Conservation (phyloP, 2,329 filamentous ascomycete genomes). For the Aspergillus pseudotamarii region DNA sequence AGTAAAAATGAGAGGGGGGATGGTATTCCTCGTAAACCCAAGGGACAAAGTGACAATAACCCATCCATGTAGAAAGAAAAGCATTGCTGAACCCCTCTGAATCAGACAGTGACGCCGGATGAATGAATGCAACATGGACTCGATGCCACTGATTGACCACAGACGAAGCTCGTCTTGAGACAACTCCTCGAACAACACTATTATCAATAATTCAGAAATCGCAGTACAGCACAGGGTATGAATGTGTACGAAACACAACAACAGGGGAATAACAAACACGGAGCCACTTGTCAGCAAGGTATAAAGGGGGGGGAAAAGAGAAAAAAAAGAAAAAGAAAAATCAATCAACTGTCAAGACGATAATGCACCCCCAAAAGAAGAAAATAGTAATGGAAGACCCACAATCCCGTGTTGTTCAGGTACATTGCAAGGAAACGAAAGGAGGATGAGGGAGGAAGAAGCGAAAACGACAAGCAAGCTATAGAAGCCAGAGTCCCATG, state of each 20-base stretch:
- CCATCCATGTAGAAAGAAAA: conserved; percentile 28
- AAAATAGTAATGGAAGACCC: conserved; percentile 32
- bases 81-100: conserved; percentile 29
- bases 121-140: conserved; percentile 30
- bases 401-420: conserved; percentile 36
- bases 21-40: not conserved
- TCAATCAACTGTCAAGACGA: conserved; percentile 23
- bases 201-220: conserved; percentile 18
- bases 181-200: conserved; percentile 10
- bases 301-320: conserved; percentile 8
- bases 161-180: conserved; percentile 6
- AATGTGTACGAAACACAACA: conserved; percentile 21
- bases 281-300: conserved; percentile 17
- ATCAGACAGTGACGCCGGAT: conserved; percentile 32
- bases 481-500: conserved; percentile 35
- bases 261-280: conserved; percentile 17
- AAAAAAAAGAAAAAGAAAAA: conserved; percentile 8
- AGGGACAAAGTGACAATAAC: conserved; percentile 17
- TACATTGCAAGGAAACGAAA: conserved; percentile 20
- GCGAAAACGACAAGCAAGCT: conserved; percentile 27
- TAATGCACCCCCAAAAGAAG: conserved; percentile 36
- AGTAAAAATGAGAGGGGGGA: not conserved
- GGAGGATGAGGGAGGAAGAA: conserved; percentile 12
- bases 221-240: conserved; percentile 37
- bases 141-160: conserved; percentile 21